Evolutionary conservation across 2,329 filamentous ascomycete species (phyloP).

Genomic region (Fusarium multiceps): DNA sequence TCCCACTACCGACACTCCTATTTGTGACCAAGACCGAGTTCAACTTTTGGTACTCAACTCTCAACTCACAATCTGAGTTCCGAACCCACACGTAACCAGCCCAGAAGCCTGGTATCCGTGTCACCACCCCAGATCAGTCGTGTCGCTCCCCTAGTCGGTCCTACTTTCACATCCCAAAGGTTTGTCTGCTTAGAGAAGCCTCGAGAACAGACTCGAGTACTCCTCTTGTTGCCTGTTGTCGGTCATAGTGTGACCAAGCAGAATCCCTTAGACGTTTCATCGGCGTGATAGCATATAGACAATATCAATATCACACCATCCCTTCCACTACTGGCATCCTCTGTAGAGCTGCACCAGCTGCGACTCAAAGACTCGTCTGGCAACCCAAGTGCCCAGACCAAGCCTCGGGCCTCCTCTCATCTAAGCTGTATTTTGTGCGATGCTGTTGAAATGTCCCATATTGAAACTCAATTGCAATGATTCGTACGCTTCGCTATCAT

Average conservation of each 20-base stretch:
- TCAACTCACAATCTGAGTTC: not conserved
- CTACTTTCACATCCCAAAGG: slow-evolving; percentile 10
- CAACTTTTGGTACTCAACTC: not conserved
- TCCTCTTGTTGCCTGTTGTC: not conserved
- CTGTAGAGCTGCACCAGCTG: slow-evolving; percentile 24
- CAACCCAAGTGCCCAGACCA: slow-evolving; percentile 31
- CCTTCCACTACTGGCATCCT: slow-evolving; percentile 17
- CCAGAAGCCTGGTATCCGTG: slow-evolving; percentile 16
- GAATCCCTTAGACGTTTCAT: slow-evolving; percentile 12
- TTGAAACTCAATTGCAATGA: slow-evolving; percentile 40
- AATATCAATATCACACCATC: slow-evolving; percentile 16
- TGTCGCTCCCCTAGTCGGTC: slow-evolving; percentile 9
- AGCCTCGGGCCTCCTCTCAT: slow-evolving; percentile 36
- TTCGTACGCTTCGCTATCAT: slow-evolving; percentile 33
- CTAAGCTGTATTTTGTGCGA: slow-evolving; percentile 38
- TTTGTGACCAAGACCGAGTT: not conserved
- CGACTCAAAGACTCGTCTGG: slow-evolving; percentile 36
- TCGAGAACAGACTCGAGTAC: slow-evolving; percentile 2
- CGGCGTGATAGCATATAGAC: slow-evolving; percentile 20
- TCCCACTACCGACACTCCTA: slow-evolving; percentile 7
- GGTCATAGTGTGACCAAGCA: slow-evolving; percentile 12
- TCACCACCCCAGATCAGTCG: not conserved
- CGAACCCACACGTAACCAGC: not conserved
- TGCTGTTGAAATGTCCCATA: slow-evolving; percentile 38
- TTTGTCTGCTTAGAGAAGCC: slow-evolving; percentile 10